Evolutionary conservation across 768 basidiomycete genomes (phyloP), one percentile per base, ranked within the genome.

Genomic region (Peribolospora kevripleyi): DNA sequence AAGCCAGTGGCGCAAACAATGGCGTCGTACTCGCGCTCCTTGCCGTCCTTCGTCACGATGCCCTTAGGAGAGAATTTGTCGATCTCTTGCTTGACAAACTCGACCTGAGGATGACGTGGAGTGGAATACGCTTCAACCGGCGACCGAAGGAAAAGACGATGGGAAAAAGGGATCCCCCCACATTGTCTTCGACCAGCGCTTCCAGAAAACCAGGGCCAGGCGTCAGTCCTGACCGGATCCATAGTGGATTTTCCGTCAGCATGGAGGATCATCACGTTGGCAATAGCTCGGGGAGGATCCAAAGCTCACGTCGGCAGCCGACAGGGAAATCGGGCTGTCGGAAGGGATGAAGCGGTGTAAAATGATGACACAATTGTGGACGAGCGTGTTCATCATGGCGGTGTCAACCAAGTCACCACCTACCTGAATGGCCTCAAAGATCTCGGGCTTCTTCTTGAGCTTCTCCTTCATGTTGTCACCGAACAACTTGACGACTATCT

Each of bases 161-260:
- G 38, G 40, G 50, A 43, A 5, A 37, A 6, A 58, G 48, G 8
- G 14, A 10, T 6, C 5, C 46, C 55, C 66, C 42, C 56, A 76
- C 79, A 61, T 80, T 80, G 58, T 76, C 74, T 65, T 74, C 71
- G 56, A 74, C 76, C 2, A 81, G 66, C 0, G 79, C 76, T 59
- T 80, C 77, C 41, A 81, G 70, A 62, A 78, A 81, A 5, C 79
- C 78, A 7, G 76, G 76, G 0, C 78, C 79, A 2, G 78, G 77
- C 0, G 80, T 81, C 50, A 80, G 65, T n/a, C 57, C 51, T 40
- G 7, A 48, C 6, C 36, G 47, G 50, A 6, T 25, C 25, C 25
- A 25, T 25, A 25, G 25, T 25, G 25, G 25, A 25, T 25, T 25
- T 25, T 25, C 25, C 25, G 25, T 25, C 25, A 25, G 25, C 25